Conservation (phyloP, 2,329 filamentous ascomycete species). For the Penicillium verrucosum region DNA sequence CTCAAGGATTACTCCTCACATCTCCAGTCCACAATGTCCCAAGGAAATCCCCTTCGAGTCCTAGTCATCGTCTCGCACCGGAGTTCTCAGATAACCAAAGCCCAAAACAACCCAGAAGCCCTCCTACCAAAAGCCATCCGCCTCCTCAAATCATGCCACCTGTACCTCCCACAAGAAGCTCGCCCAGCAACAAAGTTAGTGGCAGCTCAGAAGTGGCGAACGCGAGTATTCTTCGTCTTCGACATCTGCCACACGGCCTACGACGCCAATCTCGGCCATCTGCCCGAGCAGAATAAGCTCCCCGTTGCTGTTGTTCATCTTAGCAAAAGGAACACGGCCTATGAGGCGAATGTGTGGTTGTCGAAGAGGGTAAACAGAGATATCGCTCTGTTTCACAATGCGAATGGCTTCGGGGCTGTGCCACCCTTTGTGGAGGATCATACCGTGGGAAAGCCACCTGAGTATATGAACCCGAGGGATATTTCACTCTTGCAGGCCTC, state of each 20-base stretch:
- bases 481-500: constrained; percentile 20
- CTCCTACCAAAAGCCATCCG: constrained; percentile 20
- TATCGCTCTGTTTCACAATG: constrained; percentile 25
- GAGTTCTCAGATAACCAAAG: constrained; percentile 17
- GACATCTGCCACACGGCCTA: constrained; percentile 24
- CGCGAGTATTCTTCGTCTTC: constrained; percentile 26
- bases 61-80: constrained; percentile 25
- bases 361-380: constrained; percentile 26
- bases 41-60: constrained; percentile 20
- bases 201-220: constrained; percentile 24
- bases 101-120: constrained; percentile 17
- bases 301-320: constrained; percentile 25
- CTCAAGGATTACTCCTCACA: neutral
- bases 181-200: constrained; percentile 15
- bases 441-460: constrained; percentile 17
- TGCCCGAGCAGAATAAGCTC: constrained; percentile 27
- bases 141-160: constrained; percentile 15
- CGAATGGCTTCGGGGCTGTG: constrained; percentile 21
- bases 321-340: constrained; percentile 23
- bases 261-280: constrained; percentile 22
- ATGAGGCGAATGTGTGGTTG: constrained; percentile 20
- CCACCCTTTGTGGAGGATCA: constrained; percentile 26
- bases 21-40: constrained; percentile 4
- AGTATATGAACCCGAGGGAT: constrained; percentile 24
- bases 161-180: constrained; percentile 5